Evolutionary conservation across 1,139 yeast species (phyloP).

Genomic region (Arxiozyma bovina): DNA sequence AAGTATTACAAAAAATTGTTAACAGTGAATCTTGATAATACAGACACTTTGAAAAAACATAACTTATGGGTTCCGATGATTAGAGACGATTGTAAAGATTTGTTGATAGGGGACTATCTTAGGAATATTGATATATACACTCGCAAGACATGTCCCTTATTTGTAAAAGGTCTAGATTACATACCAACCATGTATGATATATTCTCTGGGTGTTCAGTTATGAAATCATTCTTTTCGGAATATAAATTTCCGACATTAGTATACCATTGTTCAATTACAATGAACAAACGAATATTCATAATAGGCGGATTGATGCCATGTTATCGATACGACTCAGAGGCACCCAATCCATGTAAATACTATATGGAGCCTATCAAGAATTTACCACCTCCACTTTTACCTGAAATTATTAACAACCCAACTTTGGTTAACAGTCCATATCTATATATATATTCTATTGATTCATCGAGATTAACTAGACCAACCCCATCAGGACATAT

Average conservation of each 20-base stretch:
- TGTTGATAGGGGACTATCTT: conserved; percentile 5
- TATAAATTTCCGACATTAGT: conserved; percentile 33
- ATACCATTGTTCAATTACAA: conserved; percentile 35
- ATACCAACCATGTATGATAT: conserved; percentile 19
- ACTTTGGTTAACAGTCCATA: conserved; percentile 32
- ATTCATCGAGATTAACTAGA: conserved; percentile 31
- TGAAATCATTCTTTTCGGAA: conserved; percentile 35
- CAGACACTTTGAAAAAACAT: conserved; percentile 18
- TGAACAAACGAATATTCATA: conserved; percentile 32
- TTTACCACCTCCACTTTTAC: conserved; percentile 39
- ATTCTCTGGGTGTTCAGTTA: conserved; percentile 17
- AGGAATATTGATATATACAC: conserved; percentile 7
- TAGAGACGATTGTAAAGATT: conserved; percentile 9
- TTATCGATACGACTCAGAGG: conserved; percentile 28
- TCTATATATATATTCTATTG: conserved; percentile 32
- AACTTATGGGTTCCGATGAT: conserved; percentile 24
- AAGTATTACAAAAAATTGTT: conserved; percentile 22
- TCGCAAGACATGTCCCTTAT: conserved; percentile 20
- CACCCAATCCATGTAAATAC: conserved; percentile 33
- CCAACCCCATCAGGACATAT: conserved; percentile 30
- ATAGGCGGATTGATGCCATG: conserved; percentile 38
- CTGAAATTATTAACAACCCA: conserved; percentile 34
- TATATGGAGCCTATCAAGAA: conserved; percentile 33
- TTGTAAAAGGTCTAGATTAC: conserved; percentile 19
- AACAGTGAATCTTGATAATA: conserved; percentile 16